Conservation (phyloP, 2,329 filamentous ascomycete species). For the Alternaria arborescens region DNA sequence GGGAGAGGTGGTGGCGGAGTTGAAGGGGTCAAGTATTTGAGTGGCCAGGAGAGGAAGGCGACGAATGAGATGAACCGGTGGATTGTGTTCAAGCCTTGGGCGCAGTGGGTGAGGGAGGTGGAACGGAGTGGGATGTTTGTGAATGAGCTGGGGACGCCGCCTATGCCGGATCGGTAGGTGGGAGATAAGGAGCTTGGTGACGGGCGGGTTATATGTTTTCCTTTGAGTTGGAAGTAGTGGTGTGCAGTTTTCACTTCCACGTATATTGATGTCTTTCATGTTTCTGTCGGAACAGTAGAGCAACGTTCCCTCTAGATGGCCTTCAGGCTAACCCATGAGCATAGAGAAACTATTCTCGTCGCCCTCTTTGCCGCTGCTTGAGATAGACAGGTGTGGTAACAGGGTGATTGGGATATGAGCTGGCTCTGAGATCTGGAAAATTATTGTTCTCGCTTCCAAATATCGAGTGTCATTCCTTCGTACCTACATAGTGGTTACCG, state of each 20-base stretch:
- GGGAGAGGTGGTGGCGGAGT: slow-evolving; percentile 20
- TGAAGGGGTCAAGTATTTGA: slow-evolving; percentile 37
- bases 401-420: no score
- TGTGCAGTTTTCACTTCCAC: neutral
- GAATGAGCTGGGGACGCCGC: slow-evolving; percentile 40
- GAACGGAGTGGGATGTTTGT: slow-evolving; percentile 41
- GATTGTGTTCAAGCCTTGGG: slow-evolving; percentile 50
- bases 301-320: neutral
- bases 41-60: slow-evolving; percentile 45
- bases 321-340: no score
- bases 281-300: neutral
- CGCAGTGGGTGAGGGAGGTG: slow-evolving; percentile 51
- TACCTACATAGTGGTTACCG: no score
- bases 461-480: no score
- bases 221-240: neutral
- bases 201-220: neutral
- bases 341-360: no score
- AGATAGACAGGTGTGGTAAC: no score
- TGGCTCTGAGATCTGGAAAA: no score
- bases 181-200: neutral
- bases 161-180: neutral
- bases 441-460: no score
- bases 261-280: neutral
- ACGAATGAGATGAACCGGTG: slow-evolving; percentile 44
- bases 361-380: no score